These are phyloP conservation scores for Sonneratia alba DNA, from an alignment of 345 rosid species.

Conservation along the genomic window DNA sequence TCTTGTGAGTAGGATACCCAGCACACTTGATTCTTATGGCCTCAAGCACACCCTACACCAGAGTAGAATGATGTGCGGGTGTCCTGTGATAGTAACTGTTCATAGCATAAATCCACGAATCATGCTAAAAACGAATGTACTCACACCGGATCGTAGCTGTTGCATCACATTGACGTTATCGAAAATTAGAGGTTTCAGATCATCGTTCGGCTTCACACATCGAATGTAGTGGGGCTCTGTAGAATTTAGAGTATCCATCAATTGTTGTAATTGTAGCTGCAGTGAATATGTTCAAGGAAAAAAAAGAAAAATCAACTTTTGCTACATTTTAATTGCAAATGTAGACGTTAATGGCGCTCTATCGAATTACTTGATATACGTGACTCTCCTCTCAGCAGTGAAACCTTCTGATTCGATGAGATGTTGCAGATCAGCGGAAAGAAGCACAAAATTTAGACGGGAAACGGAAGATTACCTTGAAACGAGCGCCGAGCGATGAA, in stretches of 20 bases:
- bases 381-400: background rate
- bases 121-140: constrained; percentile 15
- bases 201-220: constrained; percentile 84
- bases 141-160: constrained; percentile 86
- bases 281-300: constrained; percentile 18
- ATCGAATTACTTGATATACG: background rate
- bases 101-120: constrained; percentile 5
- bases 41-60: constrained; percentile 86
- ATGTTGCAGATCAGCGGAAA: background rate
- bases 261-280: constrained; percentile 83
- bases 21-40: constrained; percentile 85
- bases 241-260: constrained; percentile 84
- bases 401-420: background rate
- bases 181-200: constrained; percentile 51
- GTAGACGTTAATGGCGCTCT: background rate
- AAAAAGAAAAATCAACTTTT: background rate
- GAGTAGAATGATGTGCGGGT: constrained; percentile 16
- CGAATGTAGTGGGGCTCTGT: constrained; percentile 88
- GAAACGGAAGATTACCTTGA: constrained; percentile 42
- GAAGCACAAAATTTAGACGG: background rate
- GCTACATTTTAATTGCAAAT: background rate
- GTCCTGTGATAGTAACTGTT: constrained; percentile 12
- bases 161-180: constrained; percentile 58
- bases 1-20: constrained; percentile 70
- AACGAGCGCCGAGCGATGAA: constrained; percentile 78